These are phyloP conservation scores for Apiospora hydei DNA, from an alignment of 2,329 filamentous ascomycete species.

Conservation along the genomic window DNA sequence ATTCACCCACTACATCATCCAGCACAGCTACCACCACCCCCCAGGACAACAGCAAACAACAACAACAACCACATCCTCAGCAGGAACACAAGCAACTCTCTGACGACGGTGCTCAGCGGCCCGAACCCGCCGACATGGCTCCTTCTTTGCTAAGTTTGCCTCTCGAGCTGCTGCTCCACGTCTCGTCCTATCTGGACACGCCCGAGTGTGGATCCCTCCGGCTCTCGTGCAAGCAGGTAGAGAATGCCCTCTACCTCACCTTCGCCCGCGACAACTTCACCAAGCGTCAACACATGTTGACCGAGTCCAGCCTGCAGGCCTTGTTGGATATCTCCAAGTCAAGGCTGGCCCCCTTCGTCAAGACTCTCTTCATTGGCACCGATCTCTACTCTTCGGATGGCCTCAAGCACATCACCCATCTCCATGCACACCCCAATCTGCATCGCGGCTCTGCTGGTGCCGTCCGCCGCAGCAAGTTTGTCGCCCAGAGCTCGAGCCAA, in stretches of 20 bases:
- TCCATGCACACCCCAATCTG: slow-evolving; percentile 9
- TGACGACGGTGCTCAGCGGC: neutral
- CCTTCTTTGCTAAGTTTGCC: slow-evolving; percentile 3
- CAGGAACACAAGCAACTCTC: neutral
- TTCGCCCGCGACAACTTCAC: slow-evolving; percentile 18
- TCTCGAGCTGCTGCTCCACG: slow-evolving; percentile 20
- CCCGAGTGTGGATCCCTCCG: slow-evolving; percentile 13
- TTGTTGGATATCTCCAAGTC: slow-evolving; percentile 11
- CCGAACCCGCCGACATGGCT: neutral
- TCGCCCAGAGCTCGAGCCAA: slow-evolving; percentile 1
- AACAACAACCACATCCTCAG: neutral
- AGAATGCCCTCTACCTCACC: neutral
- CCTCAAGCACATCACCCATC: neutral
- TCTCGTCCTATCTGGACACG: neutral
- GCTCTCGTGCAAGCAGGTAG: slow-evolving; percentile 20
- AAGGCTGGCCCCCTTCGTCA: neutral
- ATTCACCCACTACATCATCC: neutral
- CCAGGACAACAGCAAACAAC: neutral
- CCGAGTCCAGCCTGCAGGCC: slow-evolving; percentile 19
- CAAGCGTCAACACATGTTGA: slow-evolving; percentile 7
- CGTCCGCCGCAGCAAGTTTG: neutral
- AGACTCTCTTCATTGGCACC: slow-evolving; percentile 4
- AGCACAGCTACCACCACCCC: neutral
- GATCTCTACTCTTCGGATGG: slow-evolving; percentile 5
- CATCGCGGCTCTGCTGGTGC: slow-evolving; percentile 9